Evolutionary conservation across 768 basidiomycete species (phyloP), one percentile per base, ranked within the genome.

Genomic region (Phallus indusiatus): DNA sequence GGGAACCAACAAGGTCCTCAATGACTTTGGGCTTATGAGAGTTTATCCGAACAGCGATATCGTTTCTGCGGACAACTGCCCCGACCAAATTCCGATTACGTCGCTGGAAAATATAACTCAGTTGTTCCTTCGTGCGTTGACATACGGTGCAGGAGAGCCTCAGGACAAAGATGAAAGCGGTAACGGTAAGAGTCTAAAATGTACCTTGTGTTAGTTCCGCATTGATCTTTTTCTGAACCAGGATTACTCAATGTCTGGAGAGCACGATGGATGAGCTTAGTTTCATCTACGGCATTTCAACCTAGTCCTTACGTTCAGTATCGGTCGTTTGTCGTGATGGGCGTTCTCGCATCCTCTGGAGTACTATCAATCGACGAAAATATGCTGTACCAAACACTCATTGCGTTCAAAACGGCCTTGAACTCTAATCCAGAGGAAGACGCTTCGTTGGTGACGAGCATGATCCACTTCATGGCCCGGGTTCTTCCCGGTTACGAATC

Each of bases 231-330:
- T n/a, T n/a, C n/a, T n/a, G n/a, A n/a, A n/a, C 20, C 56, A 90
- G 90, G 85, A 11, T 70, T 91, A 2, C 72, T 88, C 33, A 96
- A 96, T 66, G 81, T 88, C 2, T 96, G 94, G 94, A 81, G 88
- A 60, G 90, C 93, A 24, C 79, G 94, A 36, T 95, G 93, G 92
- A 93, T 93, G 87, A 84, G 90, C 47, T 70, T 96, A 59, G 83
- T 92, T 14, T 88, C 89, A 0, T 83, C 90, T 1, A 89, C 88
- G 0, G 91, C 93, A 20, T 95, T 95, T 74, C 94, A 95, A 66
- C 80, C 87, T 51, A 90, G 89, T 3, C 86, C 90, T 0, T 84
- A 87, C 1, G 81, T 93, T n/a, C 94, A 95, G 67, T 83, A 87
- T 24, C 84, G 90, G 10, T 88, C 91, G 0, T 95, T 94, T 69